Base-by-base conservation (phyloP, 23 red algal genomes). In the Agarophyton chilense region DNA sequence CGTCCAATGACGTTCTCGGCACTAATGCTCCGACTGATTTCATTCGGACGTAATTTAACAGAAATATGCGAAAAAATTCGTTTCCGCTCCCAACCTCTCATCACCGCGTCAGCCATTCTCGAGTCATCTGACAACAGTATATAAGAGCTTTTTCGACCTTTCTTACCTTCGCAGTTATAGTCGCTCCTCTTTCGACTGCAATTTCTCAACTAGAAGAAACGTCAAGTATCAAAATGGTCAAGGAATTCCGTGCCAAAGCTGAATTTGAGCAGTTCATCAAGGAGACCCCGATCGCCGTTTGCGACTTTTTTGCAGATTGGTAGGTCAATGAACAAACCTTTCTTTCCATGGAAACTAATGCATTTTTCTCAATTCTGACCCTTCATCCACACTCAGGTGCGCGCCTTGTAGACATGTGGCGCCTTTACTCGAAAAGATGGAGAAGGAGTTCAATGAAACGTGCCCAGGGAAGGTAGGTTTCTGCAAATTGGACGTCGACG, bases 401-500 rank as follows among this genome's bases (percentile, higher is more conserved):
- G 83, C 67, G n/a, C 83, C 83, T 29, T 88, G 83, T 34, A 73
- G 71, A 66, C 18, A 60, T 8, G 64, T 88, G 28, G 45, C 64
- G 9, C 83, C 83, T 32, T 5, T 56, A 4, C 18, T 88, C 24
- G 83, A 72, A 52, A 33, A 53, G 7, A 17, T 53, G 9, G 83
- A 72, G 21, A 65, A 45, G 14, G 54, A 88, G 39, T 39, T 75
- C 42, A 1, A 45, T 18, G 25, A 6, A 22, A 26, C 67, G 49
- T 25, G 29, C 21, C 50, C 64, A 29, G 83, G 34, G 36, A 88
- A 74, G 67, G 41, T 72, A 7, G 36, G 18, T 9, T 88, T 88
- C 71, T 36, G 13, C 66, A 88, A 88, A 57, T 66, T 88, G 32
- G 83, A 88, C 35, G 83, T 88, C 26, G 83, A 88, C 56, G 16